Evolutionary conservation across 129 eudicot genomes (phyloP), one percentile per base, ranked within the genome.

Genomic region (Chrysanthemum seticuspe): DNA sequence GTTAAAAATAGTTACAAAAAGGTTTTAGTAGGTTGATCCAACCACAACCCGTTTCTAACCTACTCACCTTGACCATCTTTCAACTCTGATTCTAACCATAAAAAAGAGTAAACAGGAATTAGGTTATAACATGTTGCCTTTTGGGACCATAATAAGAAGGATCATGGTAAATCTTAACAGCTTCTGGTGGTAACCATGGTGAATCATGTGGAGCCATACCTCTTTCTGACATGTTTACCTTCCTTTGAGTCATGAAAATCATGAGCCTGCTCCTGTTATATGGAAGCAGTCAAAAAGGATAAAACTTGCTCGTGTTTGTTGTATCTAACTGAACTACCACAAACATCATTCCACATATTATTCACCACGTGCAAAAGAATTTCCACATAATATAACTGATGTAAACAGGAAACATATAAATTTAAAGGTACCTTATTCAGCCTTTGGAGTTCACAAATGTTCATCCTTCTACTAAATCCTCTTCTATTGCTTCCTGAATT

Each of bases 121-220:
- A 44, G 45, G 15, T 23, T 51, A 67, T 76, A 23, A 90, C 96
- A 81, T 83, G 92, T 62, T 71, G 83, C 62, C 89, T 85, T 78
- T 74, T 89, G 67, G 75, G 36, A 25, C 81, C 96, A 51, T 76
- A 58, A 70, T 77, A 83, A 4, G 57, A 44, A 40, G 77, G 70
- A 65, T 84, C 89, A 69, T 82, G 51, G 75, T 71, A 78, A 47
- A 61, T 76, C 25, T 52, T 74, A 74, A 77, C 47, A 61, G 62
- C n/a, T 72, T 86, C 86, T 64, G 83, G 89, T 40, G 86, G 87
- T 57, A 75, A 72, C 96, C 96, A 86, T 19, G 79, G 78, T 44
- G 89, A 56, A 81, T 83, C 89, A 55, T 74, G 80, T 45, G 82
- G 86, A 9, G 74, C 91, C 85, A 87, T 70, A 65, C 69, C 21